Evolutionary conservation across 2,329 filamentous ascomycete genomes (phyloP), one percentile per base, ranked within the genome.

Genomic region (Emmonsiellopsis sp.): DNA sequence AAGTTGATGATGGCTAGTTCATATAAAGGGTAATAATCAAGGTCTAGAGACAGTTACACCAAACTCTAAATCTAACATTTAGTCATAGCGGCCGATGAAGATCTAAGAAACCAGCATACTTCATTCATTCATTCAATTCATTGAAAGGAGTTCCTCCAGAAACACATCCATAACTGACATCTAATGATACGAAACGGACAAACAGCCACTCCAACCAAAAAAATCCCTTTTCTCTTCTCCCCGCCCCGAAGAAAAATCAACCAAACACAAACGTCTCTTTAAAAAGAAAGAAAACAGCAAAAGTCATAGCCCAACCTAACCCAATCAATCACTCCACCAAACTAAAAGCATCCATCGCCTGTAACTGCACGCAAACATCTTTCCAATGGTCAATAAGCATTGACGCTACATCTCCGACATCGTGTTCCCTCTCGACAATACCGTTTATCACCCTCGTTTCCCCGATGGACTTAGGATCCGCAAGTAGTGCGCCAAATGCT

Each of bases 371-470:
- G 51, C 64, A 68, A 14, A 73, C 59, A 2, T 56, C 59, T 9
- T 61, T 63, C 71, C 71, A 73, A 51, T 66, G 56, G 27, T 59
- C 61, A 44, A 72, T 58, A 55, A 73, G 51, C 60, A 71, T 63
- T 31, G 51, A 57, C 48, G 62, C 62, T 32, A 71, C 64, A 32
- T 62, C 60, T 32, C 62, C 60, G 17, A 62, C 58, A 14, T 66
- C 61, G 11, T 64, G 56, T 53, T 67, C 61, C 17, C 54, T 54
- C 52, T 10, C 43, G 45, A 53, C 53, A 54, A 44, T 53, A 51
- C 36, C 59, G 51, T 46, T 52, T 52, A 9, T 55, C 50, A 27
- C 54, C 54, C 31, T 50, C 49, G 17, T 51, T 52, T 17, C 49
- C 42, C 44, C 61, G 42, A 40, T 9, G 7, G 42, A 50, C n/a